Evolutionary conservation across 306 rosid species (phyloP).

Genomic region (Lathyrus tuberosus): DNA sequence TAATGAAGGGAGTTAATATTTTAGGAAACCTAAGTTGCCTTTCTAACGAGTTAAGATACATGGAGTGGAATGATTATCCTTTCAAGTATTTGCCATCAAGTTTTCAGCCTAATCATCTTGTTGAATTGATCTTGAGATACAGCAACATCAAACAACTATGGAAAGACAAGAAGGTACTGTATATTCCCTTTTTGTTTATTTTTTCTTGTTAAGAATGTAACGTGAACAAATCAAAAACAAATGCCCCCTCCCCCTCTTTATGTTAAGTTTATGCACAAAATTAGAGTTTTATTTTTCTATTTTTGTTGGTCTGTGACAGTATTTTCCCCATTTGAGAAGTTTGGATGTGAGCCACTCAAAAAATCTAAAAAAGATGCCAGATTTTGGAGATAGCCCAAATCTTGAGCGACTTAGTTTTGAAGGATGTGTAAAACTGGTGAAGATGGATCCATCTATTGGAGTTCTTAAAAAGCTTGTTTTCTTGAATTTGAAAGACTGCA

Average conservation of each 20-base stretch:
- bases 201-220: neutral
- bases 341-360: neutral
- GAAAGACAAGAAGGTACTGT: constrained; percentile 21
- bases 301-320: neutral
- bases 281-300: neutral
- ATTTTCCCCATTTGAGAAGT: neutral
- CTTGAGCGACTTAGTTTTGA: neutral
- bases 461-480: neutral
- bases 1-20: neutral
- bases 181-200: neutral
- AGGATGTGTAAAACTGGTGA: neutral
- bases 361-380: neutral
- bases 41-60: neutral
- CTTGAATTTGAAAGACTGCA: neutral
- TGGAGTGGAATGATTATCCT: neutral
- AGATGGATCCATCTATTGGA: constrained; percentile 8
- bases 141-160: constrained; percentile 30
- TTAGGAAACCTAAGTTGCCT: neutral
- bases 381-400: neutral
- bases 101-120: constrained; percentile 25
- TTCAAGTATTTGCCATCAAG: neutral
- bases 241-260: no score
- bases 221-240: no score
- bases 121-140: neutral
- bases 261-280: neutral